phyloP scores from a whole-genome alignment of 2,329 filamentous ascomycete species.

The Neofusicoccum sp. region DNA sequence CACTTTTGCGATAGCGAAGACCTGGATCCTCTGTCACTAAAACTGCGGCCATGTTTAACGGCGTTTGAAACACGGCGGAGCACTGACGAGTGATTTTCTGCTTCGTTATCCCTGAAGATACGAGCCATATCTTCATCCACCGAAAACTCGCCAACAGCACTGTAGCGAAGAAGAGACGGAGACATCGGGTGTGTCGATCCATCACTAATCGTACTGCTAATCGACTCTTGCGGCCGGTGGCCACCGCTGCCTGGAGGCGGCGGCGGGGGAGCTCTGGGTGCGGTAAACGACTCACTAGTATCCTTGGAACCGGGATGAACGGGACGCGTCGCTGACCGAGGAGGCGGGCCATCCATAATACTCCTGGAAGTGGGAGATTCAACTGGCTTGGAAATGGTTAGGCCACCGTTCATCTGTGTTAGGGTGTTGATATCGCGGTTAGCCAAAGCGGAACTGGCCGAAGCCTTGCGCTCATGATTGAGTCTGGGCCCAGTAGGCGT shows the following conservation, averaged over 20 bases:
- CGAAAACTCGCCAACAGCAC: slow-evolving; percentile 79
- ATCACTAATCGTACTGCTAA: slow-evolving; percentile 45
- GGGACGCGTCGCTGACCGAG: slow-evolving; percentile 48
- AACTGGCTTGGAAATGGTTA: slow-evolving; percentile 41
- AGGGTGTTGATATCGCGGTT: slow-evolving; percentile 23
- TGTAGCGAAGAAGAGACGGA: slow-evolving; percentile 51
- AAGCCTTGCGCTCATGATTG: slow-evolving; percentile 40
- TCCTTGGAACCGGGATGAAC: slow-evolving; percentile 33
- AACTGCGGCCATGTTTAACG: slow-evolving; percentile 87
- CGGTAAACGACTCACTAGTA: slow-evolving; percentile 42
- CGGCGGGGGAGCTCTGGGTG: slow-evolving; percentile 46
- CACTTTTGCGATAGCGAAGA: slow-evolving; percentile 37
- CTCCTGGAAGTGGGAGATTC: slow-evolving; percentile 43
- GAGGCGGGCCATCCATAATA: slow-evolving; percentile 45
- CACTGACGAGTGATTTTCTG: slow-evolving; percentile 58
- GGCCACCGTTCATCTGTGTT: slow-evolving; percentile 39
- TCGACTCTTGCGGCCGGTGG: slow-evolving; percentile 45
- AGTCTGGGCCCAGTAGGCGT: slow-evolving; percentile 36
- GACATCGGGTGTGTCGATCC: slow-evolving; percentile 30
- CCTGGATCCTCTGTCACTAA: slow-evolving; percentile 60
- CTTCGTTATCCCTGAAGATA: slow-evolving; percentile 61
- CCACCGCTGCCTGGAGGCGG: slow-evolving; percentile 31
- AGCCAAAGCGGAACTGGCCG: slow-evolving; percentile 30
- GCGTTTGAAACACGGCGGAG: slow-evolving; percentile 88
- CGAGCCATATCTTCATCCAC: slow-evolving; percentile 95